Evolutionary conservation across 2,329 filamentous ascomycete genomes (phyloP), one percentile per base, ranked within the genome.

Genomic region (Didymosphaeria variabile): DNA sequence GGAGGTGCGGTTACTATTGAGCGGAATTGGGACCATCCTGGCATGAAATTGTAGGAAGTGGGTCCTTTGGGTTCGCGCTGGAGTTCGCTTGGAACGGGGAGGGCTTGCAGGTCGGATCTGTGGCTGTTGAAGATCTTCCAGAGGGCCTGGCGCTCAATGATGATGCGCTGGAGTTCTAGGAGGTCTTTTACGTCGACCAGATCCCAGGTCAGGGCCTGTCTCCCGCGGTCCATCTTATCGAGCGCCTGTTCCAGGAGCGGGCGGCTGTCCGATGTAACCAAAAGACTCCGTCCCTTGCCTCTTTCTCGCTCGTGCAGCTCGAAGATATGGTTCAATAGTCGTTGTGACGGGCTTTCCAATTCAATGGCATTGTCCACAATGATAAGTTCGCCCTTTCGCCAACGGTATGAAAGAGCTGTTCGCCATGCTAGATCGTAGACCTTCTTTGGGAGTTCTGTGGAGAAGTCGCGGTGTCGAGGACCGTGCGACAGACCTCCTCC

Each of bases 171-270:
- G 57, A 90, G 89, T 82, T 95, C 92, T 67, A 99, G 81, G 66
- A 99, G 80, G 77, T 98, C 92, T 86, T 98, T 99, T 64, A 99
- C 93, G 79, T 98, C 95, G 38, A 99, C 92, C 64, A 97, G 91
- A n/a, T 85, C 82, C 61, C 90, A 83, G 59, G 87, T 85, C 68
- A 93, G 82, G 9, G 90, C 90, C 58, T 88, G 86, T 21, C 91
- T 92, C 59, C 86, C 84, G 74, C 96, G 83, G 50, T 89, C 89
- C 53, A 85, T 84, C 85, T 86, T 63, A 55, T 86, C 84, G 74
- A 97, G 83, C 36, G 90, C 89, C 40, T 84, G 84, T 67, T 88
- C 90, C 52, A 97, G 81, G 58, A 87, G 85, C 45, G 72, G 70
- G 8, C 76, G 68, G 57, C 71, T 67, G 36, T 71, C 66, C 17